Evolutionary conservation across 1,284 basidiomycete species (phyloP).

Genomic region (Papiliotrema terrestris): DNA sequence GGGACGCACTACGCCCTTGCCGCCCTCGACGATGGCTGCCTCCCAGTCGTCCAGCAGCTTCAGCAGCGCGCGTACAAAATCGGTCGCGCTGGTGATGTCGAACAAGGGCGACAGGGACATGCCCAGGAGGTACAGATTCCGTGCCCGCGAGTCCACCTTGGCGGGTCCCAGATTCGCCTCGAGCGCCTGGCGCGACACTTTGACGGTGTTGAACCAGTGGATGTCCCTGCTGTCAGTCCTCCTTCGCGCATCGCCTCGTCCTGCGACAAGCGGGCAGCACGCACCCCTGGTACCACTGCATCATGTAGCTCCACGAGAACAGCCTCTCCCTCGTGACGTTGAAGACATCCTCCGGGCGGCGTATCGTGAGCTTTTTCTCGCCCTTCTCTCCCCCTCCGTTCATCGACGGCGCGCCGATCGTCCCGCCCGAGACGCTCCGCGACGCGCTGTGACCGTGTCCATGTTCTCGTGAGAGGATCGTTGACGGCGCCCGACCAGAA

Average conservation of each 20-base stretch:
- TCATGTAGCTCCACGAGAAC: slow-evolving; percentile 42
- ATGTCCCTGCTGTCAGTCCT: slow-evolving; percentile 24
- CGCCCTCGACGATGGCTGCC: slow-evolving; percentile 41
- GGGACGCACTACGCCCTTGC: slow-evolving; percentile 14
- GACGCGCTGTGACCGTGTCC: background rate
- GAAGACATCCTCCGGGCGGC: slow-evolving; percentile 40
- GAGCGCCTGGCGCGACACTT: slow-evolving; percentile 33
- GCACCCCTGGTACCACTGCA: slow-evolving; percentile 47
- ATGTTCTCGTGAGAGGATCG: background rate
- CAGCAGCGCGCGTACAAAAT: slow-evolving; percentile 47
- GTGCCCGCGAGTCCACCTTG: slow-evolving; percentile 39
- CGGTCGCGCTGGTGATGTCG: slow-evolving; percentile 45
- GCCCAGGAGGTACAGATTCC: slow-evolving; percentile 50
- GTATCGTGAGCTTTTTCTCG: slow-evolving; percentile 6
- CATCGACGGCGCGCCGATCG: background rate
- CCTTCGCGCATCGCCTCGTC: too few relatives aligned
- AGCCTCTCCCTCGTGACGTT: slow-evolving; percentile 36
- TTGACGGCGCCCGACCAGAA: background rate
- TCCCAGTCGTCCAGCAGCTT: slow-evolving; percentile 52
- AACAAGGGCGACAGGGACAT: slow-evolving; percentile 50
- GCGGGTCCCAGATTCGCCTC: slow-evolving; percentile 36
- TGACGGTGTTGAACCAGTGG: slow-evolving; percentile 48
- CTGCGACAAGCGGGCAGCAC: too few relatives aligned
- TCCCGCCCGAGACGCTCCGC: background rate
- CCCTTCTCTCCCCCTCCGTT: slow-evolving; percentile 1